Conservation (phyloP, 1,284 basidiomycete genomes). For the Cutaneotrichosporon sp. region DNA sequence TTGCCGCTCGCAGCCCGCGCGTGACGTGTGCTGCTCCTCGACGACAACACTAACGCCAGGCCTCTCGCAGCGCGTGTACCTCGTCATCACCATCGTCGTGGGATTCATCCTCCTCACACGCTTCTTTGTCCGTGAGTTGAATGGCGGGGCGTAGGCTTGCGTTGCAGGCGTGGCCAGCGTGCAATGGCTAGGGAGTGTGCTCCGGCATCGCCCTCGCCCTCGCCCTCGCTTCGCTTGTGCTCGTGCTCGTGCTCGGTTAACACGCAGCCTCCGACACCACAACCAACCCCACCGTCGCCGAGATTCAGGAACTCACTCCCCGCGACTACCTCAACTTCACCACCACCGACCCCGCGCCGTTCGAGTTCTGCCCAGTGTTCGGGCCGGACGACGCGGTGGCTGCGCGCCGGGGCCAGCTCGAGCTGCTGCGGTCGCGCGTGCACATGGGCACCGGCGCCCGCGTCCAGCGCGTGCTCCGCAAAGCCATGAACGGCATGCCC, state of each 20-base stretch:
- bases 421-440: conserved; percentile 68
- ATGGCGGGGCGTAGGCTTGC: background rate
- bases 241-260: no score
- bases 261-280: conserved; percentile 6
- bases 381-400: conserved; percentile 73
- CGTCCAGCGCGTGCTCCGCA: conserved; percentile 73
- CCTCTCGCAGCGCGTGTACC: conserved; percentile 35
- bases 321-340: conserved; percentile 50
- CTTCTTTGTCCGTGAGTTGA: conserved; percentile 34
- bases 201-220: no score
- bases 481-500: conserved; percentile 77
- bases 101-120: conserved; percentile 32
- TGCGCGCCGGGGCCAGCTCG: conserved; percentile 66
- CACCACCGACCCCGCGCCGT: conserved; percentile 62
- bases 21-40: no score
- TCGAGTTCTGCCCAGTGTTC: conserved; percentile 81
- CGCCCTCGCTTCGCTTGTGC: no score
- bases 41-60: conserved; percentile 18
- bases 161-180: no score
- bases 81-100: conserved; percentile 26
- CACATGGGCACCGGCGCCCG: conserved; percentile 76
- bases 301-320: conserved; percentile 9
- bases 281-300: conserved; percentile 1
- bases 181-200: no score
- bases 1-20: no score